Conservation (phyloP, 2,329 filamentous ascomycete species). For the Trichoderma pleuroti region DNA sequence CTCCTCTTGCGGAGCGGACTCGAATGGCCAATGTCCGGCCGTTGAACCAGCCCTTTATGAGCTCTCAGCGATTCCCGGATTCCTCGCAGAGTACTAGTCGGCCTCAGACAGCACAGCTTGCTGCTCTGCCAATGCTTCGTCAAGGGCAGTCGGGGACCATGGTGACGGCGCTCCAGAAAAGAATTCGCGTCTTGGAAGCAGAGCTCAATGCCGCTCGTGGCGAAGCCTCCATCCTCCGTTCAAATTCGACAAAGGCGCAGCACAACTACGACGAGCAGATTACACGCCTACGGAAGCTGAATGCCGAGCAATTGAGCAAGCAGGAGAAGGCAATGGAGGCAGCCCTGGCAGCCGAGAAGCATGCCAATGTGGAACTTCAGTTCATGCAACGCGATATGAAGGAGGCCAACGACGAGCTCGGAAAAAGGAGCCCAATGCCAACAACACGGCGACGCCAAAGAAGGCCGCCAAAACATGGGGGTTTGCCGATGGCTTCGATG, state of each 20-base stretch:
- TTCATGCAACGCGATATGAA: slow-evolving; percentile 70
- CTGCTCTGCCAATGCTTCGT: slow-evolving; percentile 30
- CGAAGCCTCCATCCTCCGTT: slow-evolving; percentile 71
- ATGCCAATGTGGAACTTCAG: slow-evolving; percentile 63
- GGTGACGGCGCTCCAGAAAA: slow-evolving; percentile 48
- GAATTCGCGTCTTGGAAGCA: slow-evolving; percentile 50
- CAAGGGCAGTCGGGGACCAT: slow-evolving; percentile 35
- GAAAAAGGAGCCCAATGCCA: slow-evolving; percentile 41
- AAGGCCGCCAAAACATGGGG: slow-evolving; percentile 54
- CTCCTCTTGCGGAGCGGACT: slow-evolving; percentile 21
- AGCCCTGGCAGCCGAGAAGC: slow-evolving; percentile 62
- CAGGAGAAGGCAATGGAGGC: slow-evolving; percentile 62
- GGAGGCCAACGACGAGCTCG: slow-evolving; percentile 51
- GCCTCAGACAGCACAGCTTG: slow-evolving; percentile 41
- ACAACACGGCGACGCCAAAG: slow-evolving; percentile 54
- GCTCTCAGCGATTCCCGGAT: slow-evolving; percentile 32
- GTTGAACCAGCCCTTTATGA: slow-evolving; percentile 26
- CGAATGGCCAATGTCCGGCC: slow-evolving; percentile 21
- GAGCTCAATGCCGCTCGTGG: slow-evolving; percentile 63
- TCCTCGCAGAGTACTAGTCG: slow-evolving; percentile 30
- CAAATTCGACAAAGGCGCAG: slow-evolving; percentile 60
- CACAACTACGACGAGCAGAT: slow-evolving; percentile 63
- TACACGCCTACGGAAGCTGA: slow-evolving; percentile 57
- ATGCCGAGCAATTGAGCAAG: slow-evolving; percentile 60
- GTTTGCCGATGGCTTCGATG: slow-evolving; percentile 74